Base-by-base conservation (phyloP, 2,329 filamentous ascomycete genomes). In the Chaetomium sp. region DNA sequence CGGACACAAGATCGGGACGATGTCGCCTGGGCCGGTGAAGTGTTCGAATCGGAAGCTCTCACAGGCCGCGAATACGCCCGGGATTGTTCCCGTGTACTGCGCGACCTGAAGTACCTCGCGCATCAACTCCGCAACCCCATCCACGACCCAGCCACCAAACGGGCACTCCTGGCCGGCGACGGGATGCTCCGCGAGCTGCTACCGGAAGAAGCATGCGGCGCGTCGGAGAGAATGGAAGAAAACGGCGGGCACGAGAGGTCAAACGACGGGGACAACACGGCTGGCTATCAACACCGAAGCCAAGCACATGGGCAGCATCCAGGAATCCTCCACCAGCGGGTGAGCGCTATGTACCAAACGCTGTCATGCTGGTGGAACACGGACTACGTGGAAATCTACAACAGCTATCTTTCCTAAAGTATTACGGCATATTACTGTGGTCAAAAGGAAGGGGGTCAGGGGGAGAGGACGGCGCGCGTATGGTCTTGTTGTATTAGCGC, bases 41-140 rank as follows among this genome's bases (percentile, higher is more conserved):
- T 70, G n/a, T 75, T 78, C 52, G 67, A 73, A 14, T 63, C 65
- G 32, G 74, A 76, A 56, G 67, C 69, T 12, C 61, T 59, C n/a
- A 65, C 69, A 7, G 71, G 69, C 6, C 73, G 68, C 58, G 69
- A 69, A 40, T 74, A 73, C 56, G 71, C 68, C 11, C 62, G 64
- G 38, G 70, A 73, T 38, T 76, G 72, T 50, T 65, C 68, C 3
- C 66, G 66, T 1, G 71, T 75, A 3, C 65, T 76, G 14, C 62
- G 65, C 27, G 73, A 76, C 50, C 64, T 77, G 9, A 63, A 64
- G 1, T 61, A 64, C 6, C 64, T 77, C 6, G 71, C 74, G 2
- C 63, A 66, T 7, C 66, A 68, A 27, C 65, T 77, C 7, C 59
- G 62, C 6, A 55, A 54, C 10, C 49, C 55, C 4, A 61, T 65